Conservation (phyloP, 768 basidiomycete genomes). For the Boletellus ananas region DNA sequence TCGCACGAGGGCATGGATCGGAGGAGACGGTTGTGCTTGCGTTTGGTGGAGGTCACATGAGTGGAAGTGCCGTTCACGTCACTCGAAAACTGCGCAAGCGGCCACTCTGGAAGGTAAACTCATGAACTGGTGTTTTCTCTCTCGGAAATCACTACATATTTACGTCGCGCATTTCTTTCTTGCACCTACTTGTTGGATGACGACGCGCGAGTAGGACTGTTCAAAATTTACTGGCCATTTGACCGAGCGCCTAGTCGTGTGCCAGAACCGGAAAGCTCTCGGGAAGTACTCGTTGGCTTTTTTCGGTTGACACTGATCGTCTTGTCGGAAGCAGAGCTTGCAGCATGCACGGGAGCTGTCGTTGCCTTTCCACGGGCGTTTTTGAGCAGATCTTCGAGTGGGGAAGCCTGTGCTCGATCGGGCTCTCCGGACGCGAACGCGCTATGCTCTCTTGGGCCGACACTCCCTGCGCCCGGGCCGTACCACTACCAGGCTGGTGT, state of each 20-base stretch:
- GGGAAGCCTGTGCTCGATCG: slow-evolving; percentile 10
- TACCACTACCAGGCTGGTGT: slow-evolving; percentile 5
- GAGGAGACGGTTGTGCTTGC: slow-evolving; percentile 93
- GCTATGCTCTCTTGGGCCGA: slow-evolving; percentile 52
- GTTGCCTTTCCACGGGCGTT: slow-evolving; percentile 12
- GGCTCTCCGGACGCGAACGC: slow-evolving; percentile 32
- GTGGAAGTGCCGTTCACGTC: slow-evolving; percentile 77
- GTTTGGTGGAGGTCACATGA: slow-evolving; percentile 69
- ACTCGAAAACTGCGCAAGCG: slow-evolving; percentile 84
- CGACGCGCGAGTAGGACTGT: background rate
- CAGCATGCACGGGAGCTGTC: slow-evolving; percentile 12
- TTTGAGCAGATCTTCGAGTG: slow-evolving; percentile 13
- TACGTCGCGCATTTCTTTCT: slow-evolving; percentile 8
- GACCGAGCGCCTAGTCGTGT: background rate
- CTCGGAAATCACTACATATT: slow-evolving; percentile 20
- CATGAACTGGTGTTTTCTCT: slow-evolving; percentile 44
- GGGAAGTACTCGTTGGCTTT: slow-evolving; percentile 28
- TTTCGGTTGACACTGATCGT: slow-evolving; percentile 24
- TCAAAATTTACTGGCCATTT: slow-evolving; percentile 2
- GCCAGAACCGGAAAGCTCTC: slow-evolving; percentile 14
- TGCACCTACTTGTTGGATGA: slow-evolving; percentile 17
- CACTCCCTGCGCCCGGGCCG: slow-evolving; percentile 23
- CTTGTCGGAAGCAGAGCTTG: slow-evolving; percentile 9
- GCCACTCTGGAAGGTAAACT: slow-evolving; percentile 78
- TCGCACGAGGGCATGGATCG: slow-evolving; percentile 63